Percentiles rank a stretch among this genome's conserved stretches.
These are phyloP conservation scores for Aspergillus niger DNA, from an alignment of 2,329 filamentous ascomycete species.

Conservation along the genomic window DNA sequence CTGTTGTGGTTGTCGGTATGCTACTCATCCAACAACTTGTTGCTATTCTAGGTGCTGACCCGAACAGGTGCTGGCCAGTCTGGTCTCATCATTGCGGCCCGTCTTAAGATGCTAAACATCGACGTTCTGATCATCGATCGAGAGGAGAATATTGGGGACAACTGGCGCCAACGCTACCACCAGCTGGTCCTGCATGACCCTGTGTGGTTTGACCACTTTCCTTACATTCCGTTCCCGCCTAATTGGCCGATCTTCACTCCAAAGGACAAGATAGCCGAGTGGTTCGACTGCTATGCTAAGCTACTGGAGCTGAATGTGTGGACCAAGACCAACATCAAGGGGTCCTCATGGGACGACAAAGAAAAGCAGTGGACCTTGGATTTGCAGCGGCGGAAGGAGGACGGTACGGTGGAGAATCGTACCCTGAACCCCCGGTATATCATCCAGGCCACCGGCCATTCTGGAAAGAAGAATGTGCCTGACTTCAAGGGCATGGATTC, in stretches of 20 bases:
- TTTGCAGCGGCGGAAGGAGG: slow-evolving; percentile 47
- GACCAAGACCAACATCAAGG: slow-evolving; percentile 55
- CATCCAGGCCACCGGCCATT: slow-evolving; percentile 68
- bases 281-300: slow-evolving; percentile 66
- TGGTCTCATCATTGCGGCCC: slow-evolving; percentile 59
- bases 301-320: slow-evolving; percentile 70
- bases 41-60: neutral
- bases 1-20: slow-evolving; percentile 63
- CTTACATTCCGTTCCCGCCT: slow-evolving; percentile 65
- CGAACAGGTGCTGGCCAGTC: slow-evolving; percentile 60
- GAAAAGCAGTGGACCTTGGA: slow-evolving; percentile 58
- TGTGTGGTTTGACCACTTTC: slow-evolving; percentile 59
- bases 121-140: slow-evolving; percentile 61
- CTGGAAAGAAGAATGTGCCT: slow-evolving; percentile 62
- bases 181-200: slow-evolving; percentile 70
- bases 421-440: slow-evolving; percentile 64
- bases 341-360: slow-evolving; percentile 54
- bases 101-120: slow-evolving; percentile 61
- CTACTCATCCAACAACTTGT: neutral
- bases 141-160: slow-evolving; percentile 62
- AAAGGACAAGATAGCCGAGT: slow-evolving; percentile 71
- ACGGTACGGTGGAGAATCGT: slow-evolving; percentile 49
- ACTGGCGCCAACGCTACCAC: slow-evolving; percentile 65
- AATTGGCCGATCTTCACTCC: slow-evolving; percentile 71
- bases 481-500: slow-evolving; percentile 51